phyloP scores from a whole-genome alignment of 1,139 yeast genomes.

The Williopsis jadinii region DNA sequence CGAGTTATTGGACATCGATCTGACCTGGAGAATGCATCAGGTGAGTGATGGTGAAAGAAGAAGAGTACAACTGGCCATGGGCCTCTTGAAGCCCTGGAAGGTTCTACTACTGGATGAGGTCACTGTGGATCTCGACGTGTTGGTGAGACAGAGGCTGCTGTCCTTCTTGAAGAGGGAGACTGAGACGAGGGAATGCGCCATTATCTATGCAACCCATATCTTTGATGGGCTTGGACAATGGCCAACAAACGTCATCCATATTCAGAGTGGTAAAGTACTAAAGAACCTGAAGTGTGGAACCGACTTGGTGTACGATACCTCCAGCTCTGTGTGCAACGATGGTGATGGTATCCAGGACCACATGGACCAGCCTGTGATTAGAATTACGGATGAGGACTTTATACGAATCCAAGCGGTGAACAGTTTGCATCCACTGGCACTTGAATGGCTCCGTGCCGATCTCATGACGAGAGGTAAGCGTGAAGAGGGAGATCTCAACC shows the following conservation, averaged over 20 bases:
- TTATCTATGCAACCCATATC: constrained; percentile 91
- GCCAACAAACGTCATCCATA: constrained; percentile 83
- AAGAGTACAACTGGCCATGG: constrained; percentile 91
- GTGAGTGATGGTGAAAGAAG: constrained; percentile 94
- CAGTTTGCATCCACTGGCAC: constrained; percentile 64
- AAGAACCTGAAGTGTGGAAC: constrained; percentile 25
- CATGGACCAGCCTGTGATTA: constrained; percentile 13
- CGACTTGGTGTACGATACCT: constrained; percentile 27
- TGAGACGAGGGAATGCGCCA: constrained; percentile 53
- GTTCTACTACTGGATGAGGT: constrained; percentile 84
- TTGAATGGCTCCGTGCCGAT: constrained; percentile 56
- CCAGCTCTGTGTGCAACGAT: constrained; percentile 14
- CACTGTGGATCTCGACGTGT: constrained; percentile 90
- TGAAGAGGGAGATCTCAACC: constrained; percentile 31
- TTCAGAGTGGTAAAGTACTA: constrained; percentile 55
- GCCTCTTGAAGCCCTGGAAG: constrained; percentile 85
- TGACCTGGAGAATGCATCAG: constrained; percentile 86
- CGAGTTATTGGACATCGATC: constrained; percentile 73
- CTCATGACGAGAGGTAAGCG: constrained; percentile 39
- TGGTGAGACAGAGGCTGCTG: constrained; percentile 73
- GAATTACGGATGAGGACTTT: constrained; percentile 14
- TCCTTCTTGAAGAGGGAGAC: constrained; percentile 70
- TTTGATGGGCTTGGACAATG: constrained; percentile 89
- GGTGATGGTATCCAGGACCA: constrained; percentile 26
- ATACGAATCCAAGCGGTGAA: constrained; percentile 38